Base-by-base conservation (phyloP, 2,329 filamentous ascomycete genomes). In the Xylaria sp. region DNA sequence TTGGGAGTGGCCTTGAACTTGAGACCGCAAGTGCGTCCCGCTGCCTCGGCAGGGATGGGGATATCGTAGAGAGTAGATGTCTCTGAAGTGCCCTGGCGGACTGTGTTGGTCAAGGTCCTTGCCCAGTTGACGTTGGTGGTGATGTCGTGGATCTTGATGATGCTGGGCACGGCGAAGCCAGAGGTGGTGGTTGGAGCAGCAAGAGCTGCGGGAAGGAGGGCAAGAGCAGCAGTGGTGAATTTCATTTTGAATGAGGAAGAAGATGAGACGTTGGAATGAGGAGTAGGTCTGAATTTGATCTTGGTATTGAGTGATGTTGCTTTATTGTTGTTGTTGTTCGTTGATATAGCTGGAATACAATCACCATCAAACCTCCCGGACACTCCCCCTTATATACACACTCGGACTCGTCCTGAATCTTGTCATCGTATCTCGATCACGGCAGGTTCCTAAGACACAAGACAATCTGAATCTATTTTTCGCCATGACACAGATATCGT, bases 31-130 rank as follows among this genome's bases (percentile, higher is more conserved):
- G 70, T 73, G 45, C 64, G 66, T 17, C 72, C 71, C 1, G 63
- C 61, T 2, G 66, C 60, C 0, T 47, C 28, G 4, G 55, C 63
- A 3, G 71, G 71, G 62, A 73, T 67, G 8, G 71, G 67, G 63
- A 73, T 71, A 17, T 71, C 60, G 59, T 71, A 72, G 2, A 73
- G 67, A 0, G 71, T 72, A 33, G 68, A 70, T 3, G 67, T 71
- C 60, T 72, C 71, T 35, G 19, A 17, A 50, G 2, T 37, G 12
- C 61, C 66, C 38, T 37, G 60, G 61, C 70, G 71, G n/a, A 67
- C 11, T 0, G 70, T 71, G 25, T 50, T 28, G 2, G 65, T 71
- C 11, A 55, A 17, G 6, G 0, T 0, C 17, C 21, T 43, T 5
- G 23, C 23, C 0, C 9, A 40, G 67, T 72, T 72, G 8, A 25